Evolutionary conservation across 2,329 filamentous ascomycete genomes (phyloP).

Genomic region (Chaetomiaceae sp.): DNA sequence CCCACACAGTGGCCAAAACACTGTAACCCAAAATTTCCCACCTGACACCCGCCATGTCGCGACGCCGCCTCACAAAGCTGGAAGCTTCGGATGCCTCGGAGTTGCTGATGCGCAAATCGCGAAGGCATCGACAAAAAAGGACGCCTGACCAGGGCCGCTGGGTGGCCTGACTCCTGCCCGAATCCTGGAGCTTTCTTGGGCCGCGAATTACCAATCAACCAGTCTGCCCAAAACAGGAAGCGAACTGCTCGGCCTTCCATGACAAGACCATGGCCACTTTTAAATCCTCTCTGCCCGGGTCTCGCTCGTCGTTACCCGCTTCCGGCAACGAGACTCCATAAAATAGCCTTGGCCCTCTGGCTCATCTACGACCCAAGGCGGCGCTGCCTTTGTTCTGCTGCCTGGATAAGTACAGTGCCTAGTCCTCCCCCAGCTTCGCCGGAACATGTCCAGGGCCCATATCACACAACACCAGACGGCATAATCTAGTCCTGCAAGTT

Average conservation of each 20-base stretch:
- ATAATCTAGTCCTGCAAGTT: neutral
- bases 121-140: slow-evolving; percentile 9
- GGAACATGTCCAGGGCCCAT: neutral
- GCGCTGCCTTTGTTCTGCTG: neutral
- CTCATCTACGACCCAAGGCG: too few relatives aligned
- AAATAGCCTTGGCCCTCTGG: too few relatives aligned
- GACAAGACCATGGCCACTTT: neutral
- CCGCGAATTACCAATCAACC: slow-evolving; percentile 17
- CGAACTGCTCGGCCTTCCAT: slow-evolving; percentile 27
- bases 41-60: slow-evolving; percentile 1
- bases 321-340: too few relatives aligned
- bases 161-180: slow-evolving; percentile 17
- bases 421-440: neutral
- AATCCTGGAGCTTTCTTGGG: neutral
- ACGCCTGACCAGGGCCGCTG: neutral
- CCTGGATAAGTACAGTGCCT: too few relatives aligned
- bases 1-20: slow-evolving; percentile 16
- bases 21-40: neutral
- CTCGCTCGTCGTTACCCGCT: neutral
- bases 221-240: slow-evolving; percentile 27
- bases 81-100: slow-evolving; percentile 19
- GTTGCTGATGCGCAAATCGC: neutral
- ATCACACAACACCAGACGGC: neutral
- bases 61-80: too few relatives aligned
- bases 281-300: neutral